phyloP scores from a whole-genome alignment of 129 eudicot species.

The Artemisia annua region DNA sequence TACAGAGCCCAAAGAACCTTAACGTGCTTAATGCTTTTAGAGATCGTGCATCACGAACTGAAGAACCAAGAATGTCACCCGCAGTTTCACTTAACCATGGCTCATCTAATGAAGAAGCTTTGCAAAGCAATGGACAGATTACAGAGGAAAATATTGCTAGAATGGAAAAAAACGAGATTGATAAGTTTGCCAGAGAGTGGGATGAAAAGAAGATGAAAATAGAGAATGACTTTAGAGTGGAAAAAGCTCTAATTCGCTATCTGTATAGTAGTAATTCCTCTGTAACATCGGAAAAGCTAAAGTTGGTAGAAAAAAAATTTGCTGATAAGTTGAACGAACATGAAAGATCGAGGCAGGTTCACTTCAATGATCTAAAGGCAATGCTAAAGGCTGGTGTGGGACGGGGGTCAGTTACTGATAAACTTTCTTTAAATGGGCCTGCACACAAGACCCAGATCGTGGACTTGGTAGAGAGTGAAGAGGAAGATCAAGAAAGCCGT shows the following conservation, averaged over 20 bases:
- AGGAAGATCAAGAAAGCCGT: conserved; percentile 8
- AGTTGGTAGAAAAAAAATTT: conserved; percentile 4
- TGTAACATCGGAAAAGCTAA: conserved; percentile 17
- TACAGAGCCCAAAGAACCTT: conserved; percentile 21
- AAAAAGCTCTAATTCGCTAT: conserved; percentile 1
- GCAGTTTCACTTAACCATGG: neutral
- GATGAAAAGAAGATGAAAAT: conserved; percentile 8
- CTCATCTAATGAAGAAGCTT: conserved; percentile 18
- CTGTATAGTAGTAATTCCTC: conserved; percentile 21
- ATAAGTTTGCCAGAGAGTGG: conserved; percentile 12
- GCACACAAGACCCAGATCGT: conserved; percentile 16
- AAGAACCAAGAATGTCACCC: neutral
- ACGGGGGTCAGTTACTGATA: neutral
- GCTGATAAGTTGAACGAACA: conserved; percentile 20
- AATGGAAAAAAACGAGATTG: conserved; percentile 16
- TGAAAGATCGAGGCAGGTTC: conserved; percentile 15
- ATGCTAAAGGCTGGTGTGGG: conserved; percentile 3
- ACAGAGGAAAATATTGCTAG: neutral
- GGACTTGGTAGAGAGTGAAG: neutral
- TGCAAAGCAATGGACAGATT: neutral
- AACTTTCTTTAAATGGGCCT: conserved; percentile 2
- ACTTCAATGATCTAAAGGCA: conserved; percentile 15
- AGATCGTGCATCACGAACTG: conserved; percentile 14
- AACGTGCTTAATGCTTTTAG: conserved; percentile 17
- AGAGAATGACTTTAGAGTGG: conserved; percentile 1